phyloP scores from a whole-genome alignment of 2,329 filamentous ascomycete species.

The Hypomyces rosellus region DNA sequence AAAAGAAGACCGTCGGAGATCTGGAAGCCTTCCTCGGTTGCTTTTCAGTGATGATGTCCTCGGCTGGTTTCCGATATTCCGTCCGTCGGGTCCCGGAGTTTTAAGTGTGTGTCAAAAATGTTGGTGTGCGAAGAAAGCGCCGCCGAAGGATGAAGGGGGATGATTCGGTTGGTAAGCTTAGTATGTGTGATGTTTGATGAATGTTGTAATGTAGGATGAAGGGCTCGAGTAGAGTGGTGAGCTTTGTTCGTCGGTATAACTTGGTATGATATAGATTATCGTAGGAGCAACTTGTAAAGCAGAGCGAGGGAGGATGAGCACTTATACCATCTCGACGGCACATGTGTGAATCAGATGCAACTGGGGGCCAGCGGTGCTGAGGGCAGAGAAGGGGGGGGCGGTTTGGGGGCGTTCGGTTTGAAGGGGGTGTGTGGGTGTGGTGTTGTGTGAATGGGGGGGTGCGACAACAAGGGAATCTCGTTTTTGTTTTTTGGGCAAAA shows the following conservation, averaged over 20 bases:
- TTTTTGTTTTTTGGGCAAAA: not conserved
- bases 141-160: constrained; percentile 2
- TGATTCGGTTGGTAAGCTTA: not conserved
- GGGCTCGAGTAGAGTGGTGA: too few relatives aligned
- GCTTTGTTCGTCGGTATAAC: too few relatives aligned
- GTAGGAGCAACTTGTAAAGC: not conserved
- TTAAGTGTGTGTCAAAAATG: constrained; percentile 1
- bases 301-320: constrained; percentile 11
- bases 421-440: not conserved
- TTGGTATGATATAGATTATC: too few relatives aligned
- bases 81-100: constrained; percentile 9
- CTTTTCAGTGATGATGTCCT: not conserved
- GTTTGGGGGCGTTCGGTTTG: not conserved
- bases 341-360: constrained; percentile 16
- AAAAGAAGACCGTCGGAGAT: not conserved
- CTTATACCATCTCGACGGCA: constrained; percentile 18
- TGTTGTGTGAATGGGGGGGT: constrained; percentile 1
- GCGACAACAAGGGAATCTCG: not conserved
- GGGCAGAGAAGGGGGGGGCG: constrained; percentile 8
- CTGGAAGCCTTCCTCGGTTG: not conserved
- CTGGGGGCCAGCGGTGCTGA: constrained; percentile 6
- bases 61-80: constrained; percentile 4
- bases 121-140: not conserved
- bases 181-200: too few relatives aligned
- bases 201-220: too few relatives aligned